Evolutionary conservation across 352 stramenopile species (phyloP), one percentile per base, ranked within the genome.

Genomic region (Phytophthora agathidicida): DNA sequence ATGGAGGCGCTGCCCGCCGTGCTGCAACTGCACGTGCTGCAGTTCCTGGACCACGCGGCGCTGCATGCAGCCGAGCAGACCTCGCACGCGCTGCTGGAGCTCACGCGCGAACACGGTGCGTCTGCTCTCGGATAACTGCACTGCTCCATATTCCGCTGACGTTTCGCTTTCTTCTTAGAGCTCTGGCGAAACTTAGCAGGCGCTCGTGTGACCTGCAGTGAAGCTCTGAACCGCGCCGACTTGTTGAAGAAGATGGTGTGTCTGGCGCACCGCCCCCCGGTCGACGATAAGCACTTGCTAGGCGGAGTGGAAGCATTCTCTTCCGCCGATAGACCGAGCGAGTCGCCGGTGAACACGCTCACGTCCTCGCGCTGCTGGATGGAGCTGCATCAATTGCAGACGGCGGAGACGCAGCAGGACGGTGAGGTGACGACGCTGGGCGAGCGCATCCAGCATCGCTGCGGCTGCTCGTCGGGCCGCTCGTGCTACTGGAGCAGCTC

Each of bases 401-500:
- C 31, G n/a, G 45, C 62, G 11, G 68, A 69, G 26, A 53, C 56
- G 24, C 49, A 75, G 28, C 50, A 77, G 33, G 68, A 83, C 7
- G 36, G 68, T 7, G 57, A 80, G 10, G 42, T 78, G 6, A 74
- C 75, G 73, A 81, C 75, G 8, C 61, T 89, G 16, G 80, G 75
- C 11, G 77, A 89, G 38, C 75, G 78, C 10, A 74, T 85, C n/a
- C 82, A 90, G 57, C 57, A 77, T 26, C 68, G 71, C 27, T 94
- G 86, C 51, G 83, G 86, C 19, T 94, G 86, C 59, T 91, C 82
- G 3, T 75, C 68, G 3, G 81, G 80, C 2, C 77, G 78, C 35
- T 89, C 79, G 31, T 94, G 86, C 72, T 94, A 93, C 61, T 94
- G 86, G 86, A 94, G 86, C 76, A 93, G 85, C 60, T 90, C 82